Evolutionary conservation across 1,139 yeast genomes (phyloP), one percentile per base, ranked within the genome.

Genomic region (Geotrichum aggregatum): DNA sequence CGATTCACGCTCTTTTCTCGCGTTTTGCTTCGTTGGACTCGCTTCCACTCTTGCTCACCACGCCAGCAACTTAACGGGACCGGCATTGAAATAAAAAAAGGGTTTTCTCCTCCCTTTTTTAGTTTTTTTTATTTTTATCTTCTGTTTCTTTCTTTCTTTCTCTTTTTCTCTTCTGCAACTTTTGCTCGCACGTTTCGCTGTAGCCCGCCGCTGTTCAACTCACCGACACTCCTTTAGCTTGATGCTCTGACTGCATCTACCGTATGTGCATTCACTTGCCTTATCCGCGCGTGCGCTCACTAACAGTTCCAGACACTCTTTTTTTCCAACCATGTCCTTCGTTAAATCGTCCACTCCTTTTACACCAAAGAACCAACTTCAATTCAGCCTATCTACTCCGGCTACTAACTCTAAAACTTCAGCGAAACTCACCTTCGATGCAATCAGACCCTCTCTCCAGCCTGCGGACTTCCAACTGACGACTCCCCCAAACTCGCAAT

Each of bases 391-490:
- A n/a, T 31, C 19, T 3, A 39, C 44, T 8, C 39, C 46, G 13
- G 24, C 31, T 22, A 21, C 36, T 16, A 30, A 49, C 16, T 39
- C 36, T 11, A 16, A 22, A 31, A 22, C 40, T 14, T 13, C 33
- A 30, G 18, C 35, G 33, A 14, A n/a, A 19, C 24, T 13, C 8
- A 28, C 16, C 31, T 33, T 39, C 30, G 50, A 40, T 30, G 39
- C 40, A n/a, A 7, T 30, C 39, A 22, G 33, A 43, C 45, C 44
- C 26, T 41, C 57, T 33, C 55, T 60, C 19, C 55, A 59, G 19
- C 64, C 63, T 13, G 58, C 61, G 21, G 63, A 63, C 10, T 56
- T 62, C 42, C 63, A 59, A 50, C 57, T 63, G 50, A 60, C 66
- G 3, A 28, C 66, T 4, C 66, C 66, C 10, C 63, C 61, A 41